Percentiles rank a stretch among this genome's conserved stretches.
These are phyloP conservation scores for Polytrichum formosum DNA, from an alignment of 225 moss, liverwort and hornwort species.

Conservation along the genomic window DNA sequence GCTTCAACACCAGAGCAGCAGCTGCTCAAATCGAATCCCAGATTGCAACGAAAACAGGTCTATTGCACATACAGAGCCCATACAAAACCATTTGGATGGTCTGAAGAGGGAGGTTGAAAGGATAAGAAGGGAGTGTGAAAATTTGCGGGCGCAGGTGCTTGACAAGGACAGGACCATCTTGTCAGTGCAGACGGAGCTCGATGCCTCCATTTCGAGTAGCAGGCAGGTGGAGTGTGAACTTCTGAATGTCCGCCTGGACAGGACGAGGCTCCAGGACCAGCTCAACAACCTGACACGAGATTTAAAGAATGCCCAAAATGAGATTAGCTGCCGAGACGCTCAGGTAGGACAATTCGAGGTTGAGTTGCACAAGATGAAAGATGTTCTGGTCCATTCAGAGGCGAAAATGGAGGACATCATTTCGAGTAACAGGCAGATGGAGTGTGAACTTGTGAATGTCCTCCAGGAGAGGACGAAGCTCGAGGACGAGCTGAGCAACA, in stretches of 20 bases:
- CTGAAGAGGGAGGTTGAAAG: constrained; percentile 35
- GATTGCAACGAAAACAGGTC: constrained; percentile 10
- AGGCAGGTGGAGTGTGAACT: constrained; percentile 35
- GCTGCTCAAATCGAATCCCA: background rate
- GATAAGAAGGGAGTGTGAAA: constrained; percentile 20
- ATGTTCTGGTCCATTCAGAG: constrained; percentile 28
- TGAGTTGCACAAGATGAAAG: constrained; percentile 46
- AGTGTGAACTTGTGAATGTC: constrained; percentile 25
- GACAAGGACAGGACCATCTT: constrained; percentile 42
- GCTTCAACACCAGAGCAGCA: constrained; percentile 17
- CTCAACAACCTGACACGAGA: constrained; percentile 14
- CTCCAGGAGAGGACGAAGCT: constrained; percentile 30
- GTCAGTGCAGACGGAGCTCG: constrained; percentile 33
- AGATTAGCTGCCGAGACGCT: constrained; percentile 36
- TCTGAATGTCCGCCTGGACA: constrained; percentile 23
- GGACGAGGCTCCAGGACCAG: constrained; percentile 22
- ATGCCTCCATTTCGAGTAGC: constrained; percentile 21
- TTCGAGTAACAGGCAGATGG: constrained; percentile 27
- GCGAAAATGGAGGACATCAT: constrained; percentile 34
- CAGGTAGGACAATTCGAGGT: constrained; percentile 33
- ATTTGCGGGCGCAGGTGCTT: constrained; percentile 24
- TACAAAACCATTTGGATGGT: constrained; percentile 17
- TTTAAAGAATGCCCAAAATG: constrained; percentile 27
- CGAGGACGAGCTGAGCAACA: constrained; percentile 19
- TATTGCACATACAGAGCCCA: constrained; percentile 6